These are phyloP conservation scores for Aureobasidium sp. DNA, from an alignment of 2,329 filamentous ascomycete species.

Conservation along the genomic window DNA sequence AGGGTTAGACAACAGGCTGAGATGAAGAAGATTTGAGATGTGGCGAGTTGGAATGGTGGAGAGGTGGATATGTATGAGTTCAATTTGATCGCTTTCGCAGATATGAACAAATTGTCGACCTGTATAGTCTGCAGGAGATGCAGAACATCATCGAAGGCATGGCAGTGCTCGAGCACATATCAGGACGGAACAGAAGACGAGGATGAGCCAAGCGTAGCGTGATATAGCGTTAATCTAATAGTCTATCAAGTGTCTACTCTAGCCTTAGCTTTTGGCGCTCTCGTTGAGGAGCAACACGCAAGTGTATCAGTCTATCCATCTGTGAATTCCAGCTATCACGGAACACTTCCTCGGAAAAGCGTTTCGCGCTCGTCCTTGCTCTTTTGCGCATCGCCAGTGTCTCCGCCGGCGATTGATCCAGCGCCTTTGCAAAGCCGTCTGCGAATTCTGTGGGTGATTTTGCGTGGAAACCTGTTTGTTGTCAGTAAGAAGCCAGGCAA, in stretches of 20 bases:
- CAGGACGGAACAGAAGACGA: too few species aligned
- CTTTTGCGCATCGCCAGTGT: slow-evolving; percentile 65
- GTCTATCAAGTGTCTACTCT: not conserved
- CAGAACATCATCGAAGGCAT: too few species aligned
- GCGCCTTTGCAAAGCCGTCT: slow-evolving; percentile 65
- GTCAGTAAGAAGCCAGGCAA: not conserved
- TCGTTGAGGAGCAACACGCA: too few species aligned
- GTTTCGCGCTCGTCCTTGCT: slow-evolving; percentile 66
- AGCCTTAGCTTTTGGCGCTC: slow-evolving; percentile 5
- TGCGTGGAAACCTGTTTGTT: slow-evolving; percentile 66
- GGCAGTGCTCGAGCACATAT: too few species aligned
- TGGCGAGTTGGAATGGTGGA: too few species aligned
- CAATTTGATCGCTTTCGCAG: too few species aligned
- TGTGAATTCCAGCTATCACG: slow-evolving; percentile 67
- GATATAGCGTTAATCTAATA: not conserved
- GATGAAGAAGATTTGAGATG: slow-evolving; percentile 36
- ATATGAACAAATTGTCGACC: too few species aligned
- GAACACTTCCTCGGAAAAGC: slow-evolving; percentile 87
- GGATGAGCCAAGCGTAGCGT: not conserved
- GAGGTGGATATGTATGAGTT: too few species aligned
- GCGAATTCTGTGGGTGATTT: slow-evolving; percentile 73
- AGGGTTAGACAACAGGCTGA: slow-evolving; percentile 39
- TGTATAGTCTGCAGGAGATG: too few species aligned
- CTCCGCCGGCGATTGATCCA: slow-evolving; percentile 55
- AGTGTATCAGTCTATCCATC: slow-evolving; percentile 59